These are phyloP conservation scores for Athelia psychrophila DNA, from an alignment of 1,284 basidiomycete genomes.

Conservation along the genomic window DNA sequence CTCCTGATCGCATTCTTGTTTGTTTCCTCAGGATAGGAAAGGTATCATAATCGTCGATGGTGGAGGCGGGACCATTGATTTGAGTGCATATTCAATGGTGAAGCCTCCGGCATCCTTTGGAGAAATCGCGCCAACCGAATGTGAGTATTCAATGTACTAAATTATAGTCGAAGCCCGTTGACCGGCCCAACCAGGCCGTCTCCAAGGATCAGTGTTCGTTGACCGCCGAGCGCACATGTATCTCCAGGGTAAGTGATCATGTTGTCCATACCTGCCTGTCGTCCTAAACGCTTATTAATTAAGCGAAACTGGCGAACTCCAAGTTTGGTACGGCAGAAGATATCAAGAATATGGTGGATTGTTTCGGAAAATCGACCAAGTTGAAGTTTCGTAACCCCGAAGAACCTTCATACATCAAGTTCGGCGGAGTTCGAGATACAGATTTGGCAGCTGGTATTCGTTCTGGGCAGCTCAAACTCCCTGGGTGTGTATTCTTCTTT, in stretches of 20 bases:
- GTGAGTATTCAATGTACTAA: conserved; percentile 14
- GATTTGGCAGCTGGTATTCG: conserved; percentile 34
- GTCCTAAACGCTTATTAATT: not conserved
- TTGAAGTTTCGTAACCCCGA: conserved; percentile 32
- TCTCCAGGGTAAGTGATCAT: conserved; percentile 22
- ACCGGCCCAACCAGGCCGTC: conserved; percentile 19
- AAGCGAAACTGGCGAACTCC: conserved; percentile 32
- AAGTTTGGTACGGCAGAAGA: conserved; percentile 26
- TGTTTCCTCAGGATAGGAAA: conserved; percentile 23
- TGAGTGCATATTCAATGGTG: conserved; percentile 30
- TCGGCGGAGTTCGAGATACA: conserved; percentile 34
- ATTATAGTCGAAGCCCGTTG: not conserved
- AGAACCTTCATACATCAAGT: conserved; percentile 37
- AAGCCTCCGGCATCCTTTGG: conserved; percentile 17
- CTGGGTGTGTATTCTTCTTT: conserved; percentile 25
- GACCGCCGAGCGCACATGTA: conserved; percentile 27
- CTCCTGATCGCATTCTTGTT: not conserved
- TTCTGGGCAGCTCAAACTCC: conserved; percentile 36
- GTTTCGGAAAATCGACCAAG: conserved; percentile 40
- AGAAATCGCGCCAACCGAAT: conserved; percentile 30
- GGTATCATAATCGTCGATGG: conserved; percentile 47
- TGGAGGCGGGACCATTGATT: conserved; percentile 46
- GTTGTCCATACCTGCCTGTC: not conserved
- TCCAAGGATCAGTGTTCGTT: conserved; percentile 33
- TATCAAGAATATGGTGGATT: conserved; percentile 30